phyloP scores from a whole-genome alignment of 2,329 filamentous ascomycete genomes.

The Sclerotinia subarctica region DNA sequence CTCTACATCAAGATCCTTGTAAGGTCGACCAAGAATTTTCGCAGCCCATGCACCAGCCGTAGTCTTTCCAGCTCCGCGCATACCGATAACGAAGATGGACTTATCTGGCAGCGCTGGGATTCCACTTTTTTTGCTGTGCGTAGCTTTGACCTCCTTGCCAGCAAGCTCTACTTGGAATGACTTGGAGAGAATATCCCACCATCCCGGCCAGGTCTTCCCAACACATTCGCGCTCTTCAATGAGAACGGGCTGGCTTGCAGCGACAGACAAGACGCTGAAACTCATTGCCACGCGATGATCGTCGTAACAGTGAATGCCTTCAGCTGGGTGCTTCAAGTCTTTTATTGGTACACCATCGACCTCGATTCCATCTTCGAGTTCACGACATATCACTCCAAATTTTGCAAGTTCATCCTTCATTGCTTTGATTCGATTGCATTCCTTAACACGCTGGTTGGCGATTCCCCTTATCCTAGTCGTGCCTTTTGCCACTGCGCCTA shows the following conservation, averaged over 20 bases:
- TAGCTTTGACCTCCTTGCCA: constrained; percentile 55
- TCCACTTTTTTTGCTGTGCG: constrained; percentile 41
- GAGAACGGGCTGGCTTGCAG: constrained; percentile 67
- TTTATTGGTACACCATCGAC: constrained; percentile 53
- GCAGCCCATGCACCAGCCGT: constrained; percentile 87
- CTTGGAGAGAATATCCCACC: constrained; percentile 87
- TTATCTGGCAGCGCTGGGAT: constrained; percentile 46
- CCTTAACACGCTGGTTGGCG: constrained; percentile 95
- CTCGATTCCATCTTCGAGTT: constrained; percentile 93
- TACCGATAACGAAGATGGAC: constrained; percentile 92
- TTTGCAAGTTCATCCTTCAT: constrained; percentile 95
- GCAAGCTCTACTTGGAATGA: constrained; percentile 74
- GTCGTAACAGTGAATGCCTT: constrained; percentile 86
- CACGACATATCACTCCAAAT: constrained; percentile 81
- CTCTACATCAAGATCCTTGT: constrained; percentile 84
- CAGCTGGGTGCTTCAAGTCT: constrained; percentile 53
- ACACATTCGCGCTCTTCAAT: constrained; percentile 90
- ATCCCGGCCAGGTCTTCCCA: constrained; percentile 97
- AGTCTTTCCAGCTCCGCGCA: constrained; percentile 96
- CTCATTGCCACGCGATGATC: constrained; percentile 99
- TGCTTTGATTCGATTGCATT: constrained; percentile 92
- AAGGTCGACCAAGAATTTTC: constrained; percentile 67
- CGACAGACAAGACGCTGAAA: constrained; percentile 82
- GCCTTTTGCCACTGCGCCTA: constrained; percentile 83
- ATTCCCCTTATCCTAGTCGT: constrained; percentile 89